Conservation (phyloP, 345 rosid genomes). For the Anastatica hierochuntica region DNA sequence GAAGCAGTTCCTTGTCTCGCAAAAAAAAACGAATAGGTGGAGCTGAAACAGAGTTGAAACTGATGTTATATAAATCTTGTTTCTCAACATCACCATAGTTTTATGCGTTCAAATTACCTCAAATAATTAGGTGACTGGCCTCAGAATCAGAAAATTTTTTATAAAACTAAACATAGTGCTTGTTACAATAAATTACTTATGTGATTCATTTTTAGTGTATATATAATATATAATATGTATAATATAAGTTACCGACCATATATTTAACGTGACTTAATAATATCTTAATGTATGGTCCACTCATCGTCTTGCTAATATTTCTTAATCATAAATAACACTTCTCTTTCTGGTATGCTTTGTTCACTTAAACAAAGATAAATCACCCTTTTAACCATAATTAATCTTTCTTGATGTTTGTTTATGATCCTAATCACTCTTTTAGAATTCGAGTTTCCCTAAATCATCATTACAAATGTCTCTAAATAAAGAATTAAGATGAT, state of each 20-base stretch:
- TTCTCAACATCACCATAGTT: too few species aligned
- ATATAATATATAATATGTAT: neutral
- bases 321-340: slow-evolving; percentile 6
- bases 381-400: too few species aligned
- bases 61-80: too few species aligned
- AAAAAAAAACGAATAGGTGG: too few species aligned
- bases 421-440: neutral
- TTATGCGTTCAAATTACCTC: neutral
- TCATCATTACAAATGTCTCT: too few species aligned
- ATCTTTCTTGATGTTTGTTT: neutral
- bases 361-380: slow-evolving; percentile 3
- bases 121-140: neutral
- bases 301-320: neutral
- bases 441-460: neutral
- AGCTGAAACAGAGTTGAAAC: too few species aligned
- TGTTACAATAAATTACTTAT: neutral
- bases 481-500: too few species aligned
- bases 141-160: neutral
- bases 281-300: slow-evolving; percentile 6
- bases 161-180: neutral
- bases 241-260: neutral
- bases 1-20: too few species aligned
- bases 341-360: neutral
- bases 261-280: too few species aligned
- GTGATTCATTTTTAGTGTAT: neutral